phyloP scores from a whole-genome alignment of 495 filamentous ascomycete genomes.

The Acidiella bohemica region DNA sequence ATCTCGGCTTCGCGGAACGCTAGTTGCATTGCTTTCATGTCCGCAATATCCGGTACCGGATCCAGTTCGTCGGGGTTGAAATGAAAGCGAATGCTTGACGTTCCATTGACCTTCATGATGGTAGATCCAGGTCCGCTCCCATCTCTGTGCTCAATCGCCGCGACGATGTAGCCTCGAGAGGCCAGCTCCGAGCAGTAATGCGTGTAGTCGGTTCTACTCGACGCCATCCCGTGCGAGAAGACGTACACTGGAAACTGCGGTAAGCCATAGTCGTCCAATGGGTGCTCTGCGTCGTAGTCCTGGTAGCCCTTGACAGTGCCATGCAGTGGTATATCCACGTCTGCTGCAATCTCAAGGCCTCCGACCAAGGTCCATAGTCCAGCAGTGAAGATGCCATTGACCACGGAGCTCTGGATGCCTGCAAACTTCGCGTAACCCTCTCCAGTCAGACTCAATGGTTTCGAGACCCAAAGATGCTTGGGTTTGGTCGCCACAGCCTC shows the following conservation, averaged over 20 bases:
- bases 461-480: constrained; percentile 36
- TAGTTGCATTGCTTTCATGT: constrained; percentile 36
- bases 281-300: constrained; percentile 11
- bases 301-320: constrained; percentile 15
- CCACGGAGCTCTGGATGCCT: constrained; percentile 32
- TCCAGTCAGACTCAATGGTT: constrained; percentile 35
- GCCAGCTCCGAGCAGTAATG: constrained; percentile 42
- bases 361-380: constrained; percentile 29
- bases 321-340: constrained; percentile 32
- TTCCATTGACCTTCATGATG: constrained; percentile 25
- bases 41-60: constrained; percentile 19
- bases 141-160: constrained; percentile 40
- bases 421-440: constrained; percentile 38
- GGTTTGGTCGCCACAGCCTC: constrained; percentile 12
- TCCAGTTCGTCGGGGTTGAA: constrained; percentile 10
- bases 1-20: constrained; percentile 42
- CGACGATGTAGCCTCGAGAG: constrained; percentile 38
- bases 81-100: constrained; percentile 21
- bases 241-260: constrained; percentile 33
- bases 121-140: constrained; percentile 38
- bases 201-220: constrained; percentile 38
- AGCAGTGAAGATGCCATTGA: constrained; percentile 27
- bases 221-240: constrained; percentile 42
- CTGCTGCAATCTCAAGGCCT: constrained; percentile 33
- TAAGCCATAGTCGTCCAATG: constrained; percentile 14